Conservation (phyloP, 148 eudicot species). For the Camellia granthamiana region DNA sequence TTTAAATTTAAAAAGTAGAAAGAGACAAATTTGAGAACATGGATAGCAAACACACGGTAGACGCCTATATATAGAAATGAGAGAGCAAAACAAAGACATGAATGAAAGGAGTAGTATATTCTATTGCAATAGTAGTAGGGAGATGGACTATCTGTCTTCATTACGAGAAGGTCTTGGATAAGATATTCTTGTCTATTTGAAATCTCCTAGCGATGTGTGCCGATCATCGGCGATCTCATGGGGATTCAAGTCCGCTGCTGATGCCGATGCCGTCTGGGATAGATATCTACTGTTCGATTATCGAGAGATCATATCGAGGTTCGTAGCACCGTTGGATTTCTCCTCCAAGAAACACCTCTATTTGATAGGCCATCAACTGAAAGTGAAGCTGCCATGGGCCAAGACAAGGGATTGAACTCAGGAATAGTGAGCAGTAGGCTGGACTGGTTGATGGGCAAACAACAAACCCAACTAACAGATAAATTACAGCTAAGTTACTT, state of each 20-base stretch:
- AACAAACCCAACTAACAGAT: too few species aligned
- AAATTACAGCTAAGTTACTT: too few species aligned
- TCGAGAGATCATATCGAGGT: constrained; percentile 26
- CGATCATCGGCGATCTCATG: constrained; percentile 17
- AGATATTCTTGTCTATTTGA: constrained; percentile 13
- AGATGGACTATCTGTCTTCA: neutral
- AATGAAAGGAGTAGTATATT: too few species aligned
- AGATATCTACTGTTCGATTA: constrained; percentile 34
- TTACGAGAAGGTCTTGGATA: constrained; percentile 18
- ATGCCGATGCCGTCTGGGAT: constrained; percentile 29
- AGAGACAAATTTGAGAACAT: too few species aligned
- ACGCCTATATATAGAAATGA: neutral
- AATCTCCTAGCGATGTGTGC: constrained; percentile 23
- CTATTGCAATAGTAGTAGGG: too few species aligned
- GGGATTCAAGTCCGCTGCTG: constrained; percentile 17
- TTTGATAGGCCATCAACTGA: neutral
- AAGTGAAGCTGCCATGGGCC: too few species aligned
- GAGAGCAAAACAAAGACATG: neutral
- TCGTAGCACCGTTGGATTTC: neutral
- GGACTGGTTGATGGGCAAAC: too few species aligned
- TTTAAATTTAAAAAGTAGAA: too few species aligned
- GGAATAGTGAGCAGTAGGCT: too few species aligned
- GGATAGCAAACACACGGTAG: too few species aligned
- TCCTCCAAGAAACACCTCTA: constrained; percentile 41
- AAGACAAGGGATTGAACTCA: too few species aligned